phyloP scores from a whole-genome alignment of 2,329 filamentous ascomycete genomes.

The Geosmithia flava region DNA sequence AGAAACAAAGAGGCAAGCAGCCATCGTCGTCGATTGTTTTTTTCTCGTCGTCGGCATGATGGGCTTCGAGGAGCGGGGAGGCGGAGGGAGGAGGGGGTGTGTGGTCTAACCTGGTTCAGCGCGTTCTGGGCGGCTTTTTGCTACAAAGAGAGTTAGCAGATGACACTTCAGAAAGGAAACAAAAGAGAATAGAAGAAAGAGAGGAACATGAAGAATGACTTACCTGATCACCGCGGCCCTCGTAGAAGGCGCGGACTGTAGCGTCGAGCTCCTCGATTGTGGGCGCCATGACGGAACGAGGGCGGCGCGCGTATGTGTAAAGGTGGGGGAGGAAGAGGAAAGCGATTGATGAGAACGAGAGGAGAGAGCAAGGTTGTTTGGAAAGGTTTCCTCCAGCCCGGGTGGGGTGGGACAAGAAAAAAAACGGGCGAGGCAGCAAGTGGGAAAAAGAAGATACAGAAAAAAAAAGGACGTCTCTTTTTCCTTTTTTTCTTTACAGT shows the following conservation, averaged over 20 bases:
- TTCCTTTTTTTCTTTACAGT: background rate
- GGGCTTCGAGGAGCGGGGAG: background rate
- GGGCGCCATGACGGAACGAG: slow-evolving; percentile 42
- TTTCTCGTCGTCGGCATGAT: slow-evolving; percentile 1
- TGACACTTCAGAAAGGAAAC: background rate
- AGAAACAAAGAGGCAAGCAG: background rate
- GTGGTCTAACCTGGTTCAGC: slow-evolving; percentile 68
- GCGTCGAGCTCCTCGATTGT: slow-evolving; percentile 90
- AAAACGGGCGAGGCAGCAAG: background rate
- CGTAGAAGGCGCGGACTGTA: slow-evolving; percentile 94
- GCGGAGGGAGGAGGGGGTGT: slow-evolving; percentile 3
- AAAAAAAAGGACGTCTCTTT: background rate
- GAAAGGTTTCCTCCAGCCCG: background rate
- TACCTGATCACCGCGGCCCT: slow-evolving; percentile 89
- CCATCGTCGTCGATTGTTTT: background rate
- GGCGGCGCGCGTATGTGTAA: slow-evolving; percentile 16
- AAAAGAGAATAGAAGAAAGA: background rate
- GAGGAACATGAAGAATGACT: slow-evolving; percentile 17
- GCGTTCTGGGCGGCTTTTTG: slow-evolving; percentile 93
- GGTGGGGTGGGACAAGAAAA: background rate
- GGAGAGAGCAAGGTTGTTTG: slow-evolving; percentile 1
- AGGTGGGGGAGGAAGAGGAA: slow-evolving; percentile 10
- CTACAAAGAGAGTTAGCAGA: slow-evolving; percentile 40
- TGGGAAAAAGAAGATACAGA: background rate
- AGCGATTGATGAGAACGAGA: slow-evolving; percentile 2